Percentiles rank a stretch among this genome's conserved stretches.
Conservation (phyloP, 768 basidiomycete genomes). For the Agaricus subrufescens region DNA sequence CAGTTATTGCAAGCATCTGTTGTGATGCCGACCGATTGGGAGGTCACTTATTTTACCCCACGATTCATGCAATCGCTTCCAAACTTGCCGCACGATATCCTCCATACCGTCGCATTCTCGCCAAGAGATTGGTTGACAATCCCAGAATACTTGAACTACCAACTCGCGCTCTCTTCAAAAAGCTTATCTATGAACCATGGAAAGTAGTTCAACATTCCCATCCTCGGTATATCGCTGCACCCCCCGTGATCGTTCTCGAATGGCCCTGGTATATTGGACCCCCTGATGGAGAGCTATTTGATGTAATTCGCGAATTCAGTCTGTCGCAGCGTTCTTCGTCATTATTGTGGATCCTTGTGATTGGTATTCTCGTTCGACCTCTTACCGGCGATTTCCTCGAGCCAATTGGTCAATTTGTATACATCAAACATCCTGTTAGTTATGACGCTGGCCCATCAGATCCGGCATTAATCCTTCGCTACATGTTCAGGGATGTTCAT, state of each 20-base stretch:
- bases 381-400: no score
- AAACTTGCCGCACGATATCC: conserved; percentile 16
- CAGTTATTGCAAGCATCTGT: neutral
- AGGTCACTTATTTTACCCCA: no score
- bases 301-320: neutral
- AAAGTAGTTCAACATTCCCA: conserved; percentile 6
- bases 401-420: no score
- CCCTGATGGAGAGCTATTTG: neutral
- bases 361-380: no score
- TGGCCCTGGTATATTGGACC: no score
- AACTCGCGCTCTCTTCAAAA: conserved; percentile 15
- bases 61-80: no score
- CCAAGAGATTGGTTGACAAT: conserved; percentile 12
- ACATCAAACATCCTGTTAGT: neutral
- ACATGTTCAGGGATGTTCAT: neutral
- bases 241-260: neutral
- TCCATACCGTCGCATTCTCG: conserved; percentile 13
- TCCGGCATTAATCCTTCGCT: neutral
- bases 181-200: conserved; percentile 19
- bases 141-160: conserved; percentile 17
- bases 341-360: neutral
- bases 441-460: neutral
- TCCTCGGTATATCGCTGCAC: neutral
- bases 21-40: neutral
- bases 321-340: neutral